Conservation (phyloP, 768 basidiomycete species). For the Leucogyrophana mollusca region DNA sequence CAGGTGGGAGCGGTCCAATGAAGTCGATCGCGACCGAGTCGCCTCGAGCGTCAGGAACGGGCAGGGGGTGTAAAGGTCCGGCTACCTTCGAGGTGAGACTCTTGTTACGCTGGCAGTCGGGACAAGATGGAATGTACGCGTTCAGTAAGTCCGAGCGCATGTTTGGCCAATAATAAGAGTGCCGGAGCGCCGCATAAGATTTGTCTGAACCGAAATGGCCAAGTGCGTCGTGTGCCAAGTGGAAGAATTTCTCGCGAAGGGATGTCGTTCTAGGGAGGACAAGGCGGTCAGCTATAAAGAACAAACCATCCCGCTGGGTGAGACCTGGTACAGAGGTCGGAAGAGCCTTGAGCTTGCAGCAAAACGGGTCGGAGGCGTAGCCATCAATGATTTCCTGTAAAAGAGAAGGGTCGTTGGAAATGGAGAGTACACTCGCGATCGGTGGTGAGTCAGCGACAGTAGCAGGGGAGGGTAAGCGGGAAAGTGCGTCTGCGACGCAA, state of each 20-base stretch:
- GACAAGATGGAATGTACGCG: conserved; percentile 16
- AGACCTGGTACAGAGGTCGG: not conserved
- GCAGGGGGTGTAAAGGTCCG: conserved; percentile 20
- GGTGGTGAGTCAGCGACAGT: conserved; percentile 15
- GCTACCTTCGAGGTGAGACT: conserved; percentile 17
- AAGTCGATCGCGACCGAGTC: conserved; percentile 33
- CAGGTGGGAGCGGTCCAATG: conserved; percentile 31
- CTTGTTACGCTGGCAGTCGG: conserved; percentile 35
- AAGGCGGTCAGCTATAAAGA: conserved; percentile 19
- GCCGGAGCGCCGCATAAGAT: conserved; percentile 18
- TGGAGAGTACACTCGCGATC: not conserved
- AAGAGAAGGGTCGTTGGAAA: not conserved
- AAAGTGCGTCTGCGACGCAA: conserved; percentile 39
- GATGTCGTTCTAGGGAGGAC: conserved; percentile 4
- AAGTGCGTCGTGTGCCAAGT: conserved; percentile 25
- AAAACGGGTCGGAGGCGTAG: conserved; percentile 11
- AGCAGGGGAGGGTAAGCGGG: conserved; percentile 13
- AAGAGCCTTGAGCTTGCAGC: not conserved
- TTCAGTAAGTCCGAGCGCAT: conserved; percentile 3
- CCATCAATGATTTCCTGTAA: not conserved
- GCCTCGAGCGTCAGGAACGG: conserved; percentile 1
- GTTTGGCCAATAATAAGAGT: conserved; percentile 22
- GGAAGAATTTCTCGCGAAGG: conserved; percentile 16
- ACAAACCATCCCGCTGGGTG: conserved; percentile 8
- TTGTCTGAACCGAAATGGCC: conserved; percentile 38